These are phyloP conservation scores for Aspergillus versicolor DNA, from an alignment of 2,329 filamentous ascomycete species.

Conservation along the genomic window DNA sequence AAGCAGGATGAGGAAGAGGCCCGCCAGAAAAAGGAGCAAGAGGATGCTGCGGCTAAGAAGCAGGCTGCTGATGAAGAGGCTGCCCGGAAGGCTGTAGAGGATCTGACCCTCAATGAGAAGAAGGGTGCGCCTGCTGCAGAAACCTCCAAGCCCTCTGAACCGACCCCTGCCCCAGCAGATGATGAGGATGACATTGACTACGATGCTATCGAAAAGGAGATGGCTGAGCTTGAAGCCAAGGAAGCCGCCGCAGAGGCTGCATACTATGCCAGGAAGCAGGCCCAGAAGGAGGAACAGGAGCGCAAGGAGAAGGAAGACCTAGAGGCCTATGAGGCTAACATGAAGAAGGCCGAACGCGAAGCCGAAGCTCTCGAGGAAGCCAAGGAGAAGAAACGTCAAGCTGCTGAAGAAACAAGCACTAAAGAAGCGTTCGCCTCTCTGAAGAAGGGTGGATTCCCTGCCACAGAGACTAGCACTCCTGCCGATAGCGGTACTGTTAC, in stretches of 20 bases:
- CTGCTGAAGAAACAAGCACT: conserved; percentile 31
- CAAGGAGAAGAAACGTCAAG: conserved; percentile 41
- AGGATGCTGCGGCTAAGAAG: conserved; percentile 28
- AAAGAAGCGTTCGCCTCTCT: conserved; percentile 47
- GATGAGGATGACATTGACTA: conserved; percentile 45
- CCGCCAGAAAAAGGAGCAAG: conserved; percentile 28
- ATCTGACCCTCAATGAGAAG: conserved; percentile 31
- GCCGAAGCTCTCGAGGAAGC: conserved; percentile 49
- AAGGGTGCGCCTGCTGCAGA: conserved; percentile 45
- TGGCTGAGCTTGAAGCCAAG: conserved; percentile 48
- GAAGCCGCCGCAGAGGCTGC: conserved; percentile 46
- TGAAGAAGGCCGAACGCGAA: conserved; percentile 50
- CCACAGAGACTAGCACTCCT: conserved; percentile 40
- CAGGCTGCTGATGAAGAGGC: conserved; percentile 45
- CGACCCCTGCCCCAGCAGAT: conserved; percentile 30
- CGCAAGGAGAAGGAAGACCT: conserved; percentile 48
- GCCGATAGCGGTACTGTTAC: conserved; percentile 47
- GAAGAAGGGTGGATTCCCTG: conserved; percentile 40
- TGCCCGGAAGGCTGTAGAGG: conserved; percentile 26
- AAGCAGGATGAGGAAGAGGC: conserved; percentile 25
- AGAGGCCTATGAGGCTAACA: conserved; percentile 46
- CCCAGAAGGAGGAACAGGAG: conserved; percentile 61
- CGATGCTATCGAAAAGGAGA: conserved; percentile 48
- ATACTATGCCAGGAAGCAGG: conserved; percentile 71
- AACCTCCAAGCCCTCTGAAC: conserved; percentile 31